These are phyloP conservation scores for Kazachstania viticola DNA, from an alignment of 805 yeast species.

Conservation along the genomic window DNA sequence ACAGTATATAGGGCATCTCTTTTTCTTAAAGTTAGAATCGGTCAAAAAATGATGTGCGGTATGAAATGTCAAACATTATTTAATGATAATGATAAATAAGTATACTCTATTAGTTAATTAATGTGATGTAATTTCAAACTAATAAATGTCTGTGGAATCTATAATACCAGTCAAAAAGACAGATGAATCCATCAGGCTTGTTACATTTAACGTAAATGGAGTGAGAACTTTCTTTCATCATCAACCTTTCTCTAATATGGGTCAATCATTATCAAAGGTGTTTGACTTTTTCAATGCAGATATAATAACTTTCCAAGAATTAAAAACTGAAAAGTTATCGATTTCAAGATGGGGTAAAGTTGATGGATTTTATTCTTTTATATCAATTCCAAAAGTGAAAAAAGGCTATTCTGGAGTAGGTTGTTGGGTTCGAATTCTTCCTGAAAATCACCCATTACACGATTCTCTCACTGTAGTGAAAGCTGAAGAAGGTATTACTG, in stretches of 20 bases:
- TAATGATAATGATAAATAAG: no score
- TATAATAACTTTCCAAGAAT: slow-evolving; percentile 76
- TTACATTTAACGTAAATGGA: slow-evolving; percentile 82
- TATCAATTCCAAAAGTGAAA: slow-evolving; percentile 53
- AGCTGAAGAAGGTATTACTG: slow-evolving; percentile 92
- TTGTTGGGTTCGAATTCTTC: slow-evolving; percentile 52
- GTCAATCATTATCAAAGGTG: slow-evolving; percentile 26
- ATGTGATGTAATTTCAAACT: no score
- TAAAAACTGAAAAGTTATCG: slow-evolving; percentile 47
- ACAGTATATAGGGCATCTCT: no score
- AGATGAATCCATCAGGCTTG: slow-evolving; percentile 11
- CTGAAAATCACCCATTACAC: slow-evolving; percentile 30
- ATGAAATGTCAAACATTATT: no score
- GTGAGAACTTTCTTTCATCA: slow-evolving; percentile 68
- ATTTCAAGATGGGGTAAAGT: slow-evolving; percentile 38
- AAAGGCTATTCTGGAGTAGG: slow-evolving; percentile 93
- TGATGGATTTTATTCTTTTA: slow-evolving; percentile 49
- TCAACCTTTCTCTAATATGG: slow-evolving; percentile 64
- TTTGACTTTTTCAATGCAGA: slow-evolving; percentile 55
- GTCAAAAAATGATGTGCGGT: no score
- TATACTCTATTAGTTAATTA: no score
- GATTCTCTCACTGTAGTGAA: slow-evolving; percentile 41
- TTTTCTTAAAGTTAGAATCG: no score
- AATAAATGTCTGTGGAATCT: no score
- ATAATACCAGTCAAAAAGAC: slow-evolving; percentile 3